phyloP scores from a whole-genome alignment of 2,329 filamentous ascomycete species.

The Aureobasidium vineae region DNA sequence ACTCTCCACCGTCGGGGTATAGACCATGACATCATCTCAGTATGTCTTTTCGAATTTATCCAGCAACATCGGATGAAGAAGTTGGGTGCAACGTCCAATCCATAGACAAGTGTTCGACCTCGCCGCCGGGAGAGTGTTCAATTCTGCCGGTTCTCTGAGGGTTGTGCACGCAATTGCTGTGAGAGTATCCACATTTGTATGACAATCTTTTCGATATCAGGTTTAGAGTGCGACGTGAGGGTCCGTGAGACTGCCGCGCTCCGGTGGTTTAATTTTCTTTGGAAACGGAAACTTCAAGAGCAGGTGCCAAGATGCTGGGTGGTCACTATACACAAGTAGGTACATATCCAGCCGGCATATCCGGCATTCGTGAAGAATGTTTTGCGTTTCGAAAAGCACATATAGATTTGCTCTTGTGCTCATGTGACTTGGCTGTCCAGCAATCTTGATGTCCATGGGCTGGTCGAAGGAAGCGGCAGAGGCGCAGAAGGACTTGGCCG shows the following conservation, averaged over 20 bases:
- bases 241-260: conserved; percentile 14
- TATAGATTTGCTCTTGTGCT: not conserved
- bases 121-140: conserved; percentile 11
- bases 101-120: not conserved
- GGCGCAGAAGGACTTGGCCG: conserved; percentile 5
- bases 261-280: conserved; percentile 8
- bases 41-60: conserved; percentile 6
- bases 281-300: not conserved
- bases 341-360: not conserved
- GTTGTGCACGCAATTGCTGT: not conserved
- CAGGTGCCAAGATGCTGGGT: not conserved
- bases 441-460: not conserved
- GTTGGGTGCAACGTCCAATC: conserved; percentile 7
- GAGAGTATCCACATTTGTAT: conserved; percentile 5
- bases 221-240: conserved; percentile 18
- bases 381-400: not conserved
- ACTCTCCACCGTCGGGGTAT: conserved; percentile 1
- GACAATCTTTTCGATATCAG: conserved; percentile 22
- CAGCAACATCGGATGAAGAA: conserved; percentile 19
- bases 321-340: not conserved
- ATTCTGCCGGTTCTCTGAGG: conserved; percentile 7
- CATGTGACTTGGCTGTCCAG: not conserved
- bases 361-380: not conserved
- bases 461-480: not conserved
- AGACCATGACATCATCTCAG: conserved; percentile 12